Conservation (phyloP, 2,329 filamentous ascomycete species). For the Neofusicoccum umdonicola region DNA sequence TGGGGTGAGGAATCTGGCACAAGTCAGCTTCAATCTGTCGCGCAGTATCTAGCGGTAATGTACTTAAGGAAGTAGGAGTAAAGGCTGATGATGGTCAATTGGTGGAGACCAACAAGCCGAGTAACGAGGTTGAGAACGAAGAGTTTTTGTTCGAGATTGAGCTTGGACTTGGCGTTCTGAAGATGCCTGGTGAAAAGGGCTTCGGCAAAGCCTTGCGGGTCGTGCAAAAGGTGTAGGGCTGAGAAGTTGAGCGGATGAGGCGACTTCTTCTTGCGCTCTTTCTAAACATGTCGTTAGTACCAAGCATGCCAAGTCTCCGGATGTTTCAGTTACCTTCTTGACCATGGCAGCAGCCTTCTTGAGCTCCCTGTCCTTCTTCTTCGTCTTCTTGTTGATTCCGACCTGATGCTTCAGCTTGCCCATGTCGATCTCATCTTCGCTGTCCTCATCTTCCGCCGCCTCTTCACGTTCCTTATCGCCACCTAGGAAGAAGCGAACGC, state of each 20-base stretch:
- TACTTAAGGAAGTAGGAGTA: constrained; percentile 93
- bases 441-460: constrained; percentile 75
- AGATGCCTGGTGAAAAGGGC: constrained; percentile 86
- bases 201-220: constrained; percentile 92
- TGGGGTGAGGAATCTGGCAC: constrained; percentile 65
- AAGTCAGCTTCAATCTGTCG: constrained; percentile 1
- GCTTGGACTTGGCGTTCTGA: constrained; percentile 78
- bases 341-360: constrained; percentile 79
- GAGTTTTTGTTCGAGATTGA: constrained; percentile 85
- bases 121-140: constrained; percentile 89
- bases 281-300: constrained; percentile 20
- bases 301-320: not conserved
- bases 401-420: constrained; percentile 78
- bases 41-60: constrained; percentile 31
- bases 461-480: constrained; percentile 96
- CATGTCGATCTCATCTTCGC: constrained; percentile 77
- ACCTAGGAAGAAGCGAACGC: constrained; percentile 90
- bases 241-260: constrained; percentile 94
- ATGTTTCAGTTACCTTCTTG: constrained; percentile 51
- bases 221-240: constrained; percentile 86
- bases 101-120: constrained; percentile 86
- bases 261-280: constrained; percentile 83
- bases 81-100: constrained; percentile 81
- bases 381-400: constrained; percentile 94
- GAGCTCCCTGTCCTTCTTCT: constrained; percentile 77